Percentiles rank a stretch among this genome's conserved stretches.
These are phyloP conservation scores for Pelargonium nanum DNA, from an alignment of 345 rosid genomes.

Conservation along the genomic window DNA sequence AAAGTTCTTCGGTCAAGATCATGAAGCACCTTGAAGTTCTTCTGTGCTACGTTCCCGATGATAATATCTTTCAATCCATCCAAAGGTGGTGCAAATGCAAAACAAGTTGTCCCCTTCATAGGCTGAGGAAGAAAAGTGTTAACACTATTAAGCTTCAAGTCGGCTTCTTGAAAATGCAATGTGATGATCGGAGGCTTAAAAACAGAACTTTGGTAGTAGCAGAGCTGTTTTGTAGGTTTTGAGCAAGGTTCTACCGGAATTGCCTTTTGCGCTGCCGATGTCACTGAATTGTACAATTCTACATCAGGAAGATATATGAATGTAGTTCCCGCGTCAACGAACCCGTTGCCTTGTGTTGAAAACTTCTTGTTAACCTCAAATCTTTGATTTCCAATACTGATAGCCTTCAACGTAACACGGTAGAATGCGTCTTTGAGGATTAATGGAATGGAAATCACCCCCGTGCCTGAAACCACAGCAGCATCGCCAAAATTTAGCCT, in stretches of 20 bases:
- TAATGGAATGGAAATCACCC: too few relatives aligned
- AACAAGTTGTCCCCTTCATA: not conserved
- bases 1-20: not conserved
- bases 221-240: too few relatives aligned
- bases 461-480: too few relatives aligned
- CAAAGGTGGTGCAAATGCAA: not conserved
- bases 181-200: not conserved
- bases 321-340: slow-evolving; percentile 18
- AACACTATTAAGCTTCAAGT: not conserved
- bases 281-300: too few relatives aligned
- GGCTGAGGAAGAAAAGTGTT: slow-evolving; percentile 1
- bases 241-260: too few relatives aligned
- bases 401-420: too few relatives aligned
- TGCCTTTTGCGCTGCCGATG: too few relatives aligned
- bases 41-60: not conserved
- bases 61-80: not conserved
- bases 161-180: not conserved
- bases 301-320: not conserved
- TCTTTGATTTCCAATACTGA: slow-evolving; percentile 14
- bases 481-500: too few relatives aligned
- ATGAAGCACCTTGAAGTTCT: slow-evolving; percentile 2
- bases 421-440: too few relatives aligned
- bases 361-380: not conserved
- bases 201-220: too few relatives aligned
- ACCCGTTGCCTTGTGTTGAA: slow-evolving; percentile 5